Base-by-base conservation (phyloP, 371 early-diverging fungal genomes). In the Apophysomyces trapeziformis region DNA sequence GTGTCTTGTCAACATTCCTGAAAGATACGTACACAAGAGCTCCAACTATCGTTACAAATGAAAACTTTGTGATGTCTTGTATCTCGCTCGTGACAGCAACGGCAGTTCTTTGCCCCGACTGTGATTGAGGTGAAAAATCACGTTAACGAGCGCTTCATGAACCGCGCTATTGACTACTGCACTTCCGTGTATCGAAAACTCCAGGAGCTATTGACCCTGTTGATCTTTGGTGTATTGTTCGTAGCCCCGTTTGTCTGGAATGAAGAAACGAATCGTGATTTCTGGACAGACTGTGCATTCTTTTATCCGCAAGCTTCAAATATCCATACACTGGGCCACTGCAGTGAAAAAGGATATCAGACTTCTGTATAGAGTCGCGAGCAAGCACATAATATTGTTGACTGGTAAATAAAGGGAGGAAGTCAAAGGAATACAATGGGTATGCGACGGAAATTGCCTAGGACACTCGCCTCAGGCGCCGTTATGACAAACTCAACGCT, bases 81-180 rank as follows among this genome's bases (percentile, higher is more conserved):
- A 58, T 54, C 38, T 60, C 9, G 47, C 60, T 59, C 50, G 47
- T 32, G 46, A 45, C 18, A 60, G 46, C 36, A 59, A 45, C 35
- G 60, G 59, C 44, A 65, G 18, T 18, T 58, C 60, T 38, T 57
- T 65, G 8, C 66, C 60, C 66, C 60, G 9, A 60, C 58, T 37
- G 35, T 65, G 47, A 50, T 65, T 39, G 60, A 65, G 57, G 54
- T 65, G 13, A 41, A 65, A 50, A 38, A 43, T 21, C 35, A 47
- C 56, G 59, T 65, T 16, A 58, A 65, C 50, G 66, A 65, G 38
- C 47, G 35, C 32, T 65, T 65, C 46, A 65, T 65, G 66, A 44
- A 59, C 14, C 45, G 59, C 9, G 44, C 59, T 11, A 32, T 65
- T 21, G 39, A 59, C 14, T 60, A 50, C 59, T 50, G 50, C 21